phyloP scores from a whole-genome alignment of 768 basidiomycete genomes.

The Rossbeevera mucosa region DNA sequence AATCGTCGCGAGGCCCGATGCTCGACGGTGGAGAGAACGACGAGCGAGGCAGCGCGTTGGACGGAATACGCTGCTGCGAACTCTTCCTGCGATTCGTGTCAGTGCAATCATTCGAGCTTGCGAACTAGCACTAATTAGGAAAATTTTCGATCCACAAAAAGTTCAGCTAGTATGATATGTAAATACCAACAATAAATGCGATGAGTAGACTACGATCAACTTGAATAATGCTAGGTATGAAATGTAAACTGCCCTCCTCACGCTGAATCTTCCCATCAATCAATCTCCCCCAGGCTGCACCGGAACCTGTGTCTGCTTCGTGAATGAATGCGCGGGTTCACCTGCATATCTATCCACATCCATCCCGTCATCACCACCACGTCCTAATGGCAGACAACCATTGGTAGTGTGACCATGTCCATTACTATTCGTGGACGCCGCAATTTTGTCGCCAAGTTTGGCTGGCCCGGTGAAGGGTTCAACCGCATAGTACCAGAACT shows the following conservation, averaged over 20 bases:
- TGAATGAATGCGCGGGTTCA: conserved; percentile 14
- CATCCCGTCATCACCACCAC: conserved; percentile 14
- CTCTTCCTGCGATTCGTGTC: conserved; percentile 38
- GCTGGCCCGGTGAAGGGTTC: conserved; percentile 50
- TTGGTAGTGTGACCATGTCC: conserved; percentile 8
- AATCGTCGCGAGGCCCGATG: conserved; percentile 43
- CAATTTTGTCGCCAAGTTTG: conserved; percentile 10
- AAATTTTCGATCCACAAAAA: conserved; percentile 1
- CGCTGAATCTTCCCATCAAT: conserved; percentile 9
- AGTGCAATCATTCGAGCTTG: conserved; percentile 33
- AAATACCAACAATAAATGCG: conserved; percentile 22
- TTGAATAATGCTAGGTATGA: conserved; percentile 29
- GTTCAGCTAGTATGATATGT: conserved; percentile 16
- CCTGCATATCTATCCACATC: conserved; percentile 21
- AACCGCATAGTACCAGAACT: conserved; percentile 86
- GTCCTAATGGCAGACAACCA: conserved; percentile 6
- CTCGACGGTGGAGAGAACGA: conserved; percentile 28
- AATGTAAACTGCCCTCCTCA: conserved; percentile 13
- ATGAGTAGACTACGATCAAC: conserved; percentile 28
- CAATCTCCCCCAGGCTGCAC: conserved; percentile 12
- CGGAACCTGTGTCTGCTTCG: conserved; percentile 11
- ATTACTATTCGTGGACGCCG: conserved; percentile 21
- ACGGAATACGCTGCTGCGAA: conserved; percentile 34
- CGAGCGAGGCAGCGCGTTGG: conserved; percentile 39
- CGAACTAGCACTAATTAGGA: conserved; percentile 13